Conservation (phyloP, 2,329 filamentous ascomycete species). For the Exophiala spinifera region DNA sequence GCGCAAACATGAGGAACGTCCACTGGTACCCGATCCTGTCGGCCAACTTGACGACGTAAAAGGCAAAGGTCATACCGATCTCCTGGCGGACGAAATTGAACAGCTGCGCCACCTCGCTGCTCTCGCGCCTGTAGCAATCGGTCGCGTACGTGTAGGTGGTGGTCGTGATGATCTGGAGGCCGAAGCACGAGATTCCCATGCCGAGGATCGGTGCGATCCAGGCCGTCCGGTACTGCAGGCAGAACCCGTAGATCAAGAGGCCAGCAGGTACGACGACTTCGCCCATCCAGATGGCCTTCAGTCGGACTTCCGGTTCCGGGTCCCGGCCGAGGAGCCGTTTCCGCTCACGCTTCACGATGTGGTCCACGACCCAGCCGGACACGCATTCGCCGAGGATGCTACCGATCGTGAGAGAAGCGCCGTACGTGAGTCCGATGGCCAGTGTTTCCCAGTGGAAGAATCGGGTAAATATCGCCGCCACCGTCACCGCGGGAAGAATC, state of each 20-base stretch:
- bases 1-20: conserved; percentile 25
- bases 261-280: conserved; percentile 31
- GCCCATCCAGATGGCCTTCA: conserved; percentile 32
- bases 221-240: conserved; percentile 31
- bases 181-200: conserved; percentile 31
- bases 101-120: conserved; percentile 27
- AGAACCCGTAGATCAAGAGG: conserved; percentile 35
- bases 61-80: conserved; percentile 31
- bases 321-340: conserved; percentile 22
- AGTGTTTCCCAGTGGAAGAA: conserved; percentile 34
- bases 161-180: conserved; percentile 31
- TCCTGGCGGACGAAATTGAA: conserved; percentile 31
- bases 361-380: conserved; percentile 30
- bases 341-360: conserved; percentile 25
- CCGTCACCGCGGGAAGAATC: conserved; percentile 35
- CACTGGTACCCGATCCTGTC: conserved; percentile 25
- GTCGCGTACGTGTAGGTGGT: conserved; percentile 30
- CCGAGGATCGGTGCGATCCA: conserved; percentile 32
- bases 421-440: conserved; percentile 33
- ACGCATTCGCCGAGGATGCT: conserved; percentile 29
- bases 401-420: conserved; percentile 32
- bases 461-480: conserved; percentile 32
- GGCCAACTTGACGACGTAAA: conserved; percentile 27
- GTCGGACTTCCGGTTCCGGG: conserved; percentile 30
- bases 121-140: conserved; percentile 29